Percentiles rank a stretch among this genome's conserved stretches.
Conservation (phyloP, 2,329 filamentous ascomycete species). For the Fusarium nanum region DNA sequence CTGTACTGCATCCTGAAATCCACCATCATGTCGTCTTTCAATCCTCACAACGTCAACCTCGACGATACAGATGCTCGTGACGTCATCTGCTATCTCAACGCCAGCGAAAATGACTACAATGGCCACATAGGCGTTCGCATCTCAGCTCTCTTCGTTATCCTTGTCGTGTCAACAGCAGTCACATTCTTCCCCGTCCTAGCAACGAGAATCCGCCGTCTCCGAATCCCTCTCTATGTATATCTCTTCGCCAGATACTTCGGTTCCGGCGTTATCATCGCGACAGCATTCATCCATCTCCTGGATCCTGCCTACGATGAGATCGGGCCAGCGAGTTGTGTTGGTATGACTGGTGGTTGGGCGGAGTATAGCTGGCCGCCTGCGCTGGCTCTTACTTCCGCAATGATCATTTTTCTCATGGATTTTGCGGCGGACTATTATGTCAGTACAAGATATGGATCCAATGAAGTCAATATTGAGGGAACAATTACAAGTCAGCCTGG, state of each 20-base stretch:
- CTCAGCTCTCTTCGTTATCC: neutral
- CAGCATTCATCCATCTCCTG: neutral
- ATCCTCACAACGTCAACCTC: neutral
- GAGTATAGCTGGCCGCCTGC: neutral
- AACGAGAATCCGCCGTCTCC: neutral
- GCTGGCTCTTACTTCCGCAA: neutral
- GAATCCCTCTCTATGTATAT: neutral
- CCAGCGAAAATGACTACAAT: neutral
- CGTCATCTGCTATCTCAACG: neutral
- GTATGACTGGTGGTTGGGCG: neutral
- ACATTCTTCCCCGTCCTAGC: neutral
- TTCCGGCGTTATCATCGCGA: rapidly evolving
- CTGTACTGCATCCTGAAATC: rapidly evolving
- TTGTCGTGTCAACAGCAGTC: rapidly evolving
- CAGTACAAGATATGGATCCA: neutral
- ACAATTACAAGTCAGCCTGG: neutral
- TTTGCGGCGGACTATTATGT: neutral
- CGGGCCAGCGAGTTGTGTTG: neutral
- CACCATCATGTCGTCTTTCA: neutral
- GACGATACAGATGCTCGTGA: neutral
- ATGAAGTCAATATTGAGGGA: neutral
- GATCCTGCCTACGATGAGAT: neutral
- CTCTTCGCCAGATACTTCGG: neutral
- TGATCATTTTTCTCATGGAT: neutral
- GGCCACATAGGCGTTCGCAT: neutral